Base-by-base conservation (phyloP, 768 basidiomycete genomes). In the Phanerodontia chrysosporium region DNA sequence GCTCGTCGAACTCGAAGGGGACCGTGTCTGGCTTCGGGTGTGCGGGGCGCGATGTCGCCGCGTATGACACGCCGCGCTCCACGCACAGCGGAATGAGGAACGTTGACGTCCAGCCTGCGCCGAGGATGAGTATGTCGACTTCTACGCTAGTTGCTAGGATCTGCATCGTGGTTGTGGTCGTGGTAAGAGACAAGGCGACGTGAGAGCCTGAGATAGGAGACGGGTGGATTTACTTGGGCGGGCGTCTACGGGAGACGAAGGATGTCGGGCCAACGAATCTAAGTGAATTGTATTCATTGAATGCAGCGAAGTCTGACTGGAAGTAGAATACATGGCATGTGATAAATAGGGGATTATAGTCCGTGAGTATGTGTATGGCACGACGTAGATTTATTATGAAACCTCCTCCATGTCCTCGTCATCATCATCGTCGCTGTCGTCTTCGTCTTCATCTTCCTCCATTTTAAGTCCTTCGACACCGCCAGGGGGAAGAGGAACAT, bases 351-450 rank as follows among this genome's bases (percentile, higher is more conserved):
- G 18, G n/a, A 29, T 27, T 21, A 42, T 35, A 53, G 52, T 53
- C 52, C 52, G 36, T 42, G 52, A 48, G 27, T 48, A 24, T 12
- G 16, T 25, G 46, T 48, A 48, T 12, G 46, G 18, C 4, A 24
- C 18, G 46, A 48, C 5, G 16, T 8, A n/a, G 45, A 14, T 52
- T 30, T 49, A 39, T 74, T 66, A 86, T 64, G 85, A 84, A 22
- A 88, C 79, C 64, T 89, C 86, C 68, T 89, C 88, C 86, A 89
- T 89, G 44, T 86, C 84, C 0, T 83, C 82, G 1, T 84, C 81
- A 22, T 86, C 83, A 0, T 83, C 83, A 1, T 83, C 80, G 42
- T 79, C 77, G 12, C 84, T 83, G 7, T 85, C 83, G 1, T 83
- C 82, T 0, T 80, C 78, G 24, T 78, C 77, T 2, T 81, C 80